These are phyloP conservation scores for Plasmodium inui DNA, from an alignment of 169 alveolate genomes.

Conservation along the genomic window DNA sequence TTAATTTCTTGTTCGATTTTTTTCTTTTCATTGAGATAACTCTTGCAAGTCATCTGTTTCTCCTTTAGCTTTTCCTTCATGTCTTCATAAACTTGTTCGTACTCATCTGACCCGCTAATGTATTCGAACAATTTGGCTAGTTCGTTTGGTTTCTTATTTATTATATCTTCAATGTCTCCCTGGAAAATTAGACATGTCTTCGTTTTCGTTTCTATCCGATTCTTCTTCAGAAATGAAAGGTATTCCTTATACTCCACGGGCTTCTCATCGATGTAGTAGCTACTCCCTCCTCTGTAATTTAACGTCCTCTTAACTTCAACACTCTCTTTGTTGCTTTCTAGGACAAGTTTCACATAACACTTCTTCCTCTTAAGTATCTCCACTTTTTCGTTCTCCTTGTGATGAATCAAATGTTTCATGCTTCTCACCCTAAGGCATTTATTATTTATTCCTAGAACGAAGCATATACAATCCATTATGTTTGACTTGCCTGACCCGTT, in stretches of 20 bases:
- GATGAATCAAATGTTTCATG: constrained; percentile 90
- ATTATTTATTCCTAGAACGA: constrained; percentile 90
- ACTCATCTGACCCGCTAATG: constrained; percentile 90
- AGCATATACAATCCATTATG: constrained; percentile 91
- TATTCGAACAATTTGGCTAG: constrained; percentile 90
- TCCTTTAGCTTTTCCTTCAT: constrained; percentile 59
- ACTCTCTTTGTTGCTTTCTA: constrained; percentile 81
- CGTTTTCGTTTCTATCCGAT: constrained; percentile 82
- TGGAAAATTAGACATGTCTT: constrained; percentile 90
- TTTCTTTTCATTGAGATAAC: constrained; percentile 48
- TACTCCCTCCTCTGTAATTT: constrained; percentile 83
- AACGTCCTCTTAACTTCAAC: constrained; percentile 89
- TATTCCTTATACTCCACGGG: constrained; percentile 84
- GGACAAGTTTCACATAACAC: constrained; percentile 85
- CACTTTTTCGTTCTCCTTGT: constrained; percentile 81
- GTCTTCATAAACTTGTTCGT: constrained; percentile 72
- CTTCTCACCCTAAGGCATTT: constrained; percentile 89
- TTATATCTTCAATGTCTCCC: constrained; percentile 92
- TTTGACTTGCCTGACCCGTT: constrained; percentile 95
- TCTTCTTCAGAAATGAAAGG: constrained; percentile 74
- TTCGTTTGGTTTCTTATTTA: constrained; percentile 90
- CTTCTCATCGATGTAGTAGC: constrained; percentile 86
- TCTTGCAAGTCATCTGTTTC: constrained; percentile 49
- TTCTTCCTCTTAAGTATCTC: constrained; percentile 56
- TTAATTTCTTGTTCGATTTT: constrained; percentile 68